Conservation (phyloP, 441 rosid species). For the Erodium chrysanthum region DNA sequence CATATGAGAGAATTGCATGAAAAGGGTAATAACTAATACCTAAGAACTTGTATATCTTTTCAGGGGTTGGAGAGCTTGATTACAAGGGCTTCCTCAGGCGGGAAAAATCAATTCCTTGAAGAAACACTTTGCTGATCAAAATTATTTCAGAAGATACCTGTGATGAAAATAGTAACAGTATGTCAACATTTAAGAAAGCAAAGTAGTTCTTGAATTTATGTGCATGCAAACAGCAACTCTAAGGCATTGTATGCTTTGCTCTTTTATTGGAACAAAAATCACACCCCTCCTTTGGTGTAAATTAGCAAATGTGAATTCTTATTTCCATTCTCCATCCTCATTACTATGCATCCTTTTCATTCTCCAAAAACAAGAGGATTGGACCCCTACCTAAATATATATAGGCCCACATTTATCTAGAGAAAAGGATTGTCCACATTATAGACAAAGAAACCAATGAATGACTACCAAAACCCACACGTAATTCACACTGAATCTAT, state of each 20-base stretch:
- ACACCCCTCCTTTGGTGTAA: too few relatives aligned
- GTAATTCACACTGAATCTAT: background rate
- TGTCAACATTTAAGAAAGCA: background rate
- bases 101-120: background rate
- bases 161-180: background rate
- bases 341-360: too few relatives aligned
- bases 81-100: background rate
- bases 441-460: background rate
- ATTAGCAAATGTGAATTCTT: background rate
- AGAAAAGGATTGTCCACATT: background rate
- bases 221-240: too few relatives aligned
- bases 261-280: too few relatives aligned
- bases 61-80: background rate
- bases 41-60: background rate
- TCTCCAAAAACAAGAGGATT: background rate
- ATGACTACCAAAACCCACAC: background rate
- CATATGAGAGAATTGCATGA: background rate
- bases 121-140: background rate
- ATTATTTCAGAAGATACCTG: background rate
- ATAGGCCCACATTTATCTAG: background rate
- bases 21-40: background rate
- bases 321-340: background rate
- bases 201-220: background rate
- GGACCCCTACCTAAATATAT: background rate
- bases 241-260: too few relatives aligned